These are phyloP conservation scores for Postia placenta DNA, from an alignment of 768 basidiomycete genomes.

Conservation along the genomic window DNA sequence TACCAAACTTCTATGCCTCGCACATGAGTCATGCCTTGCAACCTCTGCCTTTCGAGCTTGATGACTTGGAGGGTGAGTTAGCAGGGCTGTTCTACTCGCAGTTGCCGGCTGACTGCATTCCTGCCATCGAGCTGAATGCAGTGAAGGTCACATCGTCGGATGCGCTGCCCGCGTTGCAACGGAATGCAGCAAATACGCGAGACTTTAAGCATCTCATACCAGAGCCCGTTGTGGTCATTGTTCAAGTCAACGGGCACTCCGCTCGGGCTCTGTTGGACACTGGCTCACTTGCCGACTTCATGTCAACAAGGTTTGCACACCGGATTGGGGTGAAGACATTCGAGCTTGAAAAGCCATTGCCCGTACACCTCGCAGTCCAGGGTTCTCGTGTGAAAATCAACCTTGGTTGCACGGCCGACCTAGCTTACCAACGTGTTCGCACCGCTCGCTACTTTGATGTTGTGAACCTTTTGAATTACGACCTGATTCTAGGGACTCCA, in stretches of 20 bases:
- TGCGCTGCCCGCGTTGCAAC: slow-evolving; percentile 2
- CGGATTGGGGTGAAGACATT: slow-evolving; percentile 26
- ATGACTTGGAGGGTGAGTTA: not conserved
- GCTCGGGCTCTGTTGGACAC: slow-evolving; percentile 31
- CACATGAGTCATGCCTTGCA: not conserved
- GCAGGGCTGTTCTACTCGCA: not conserved
- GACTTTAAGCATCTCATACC: slow-evolving; percentile 19
- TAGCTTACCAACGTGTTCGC: too few relatives aligned
- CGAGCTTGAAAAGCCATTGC: slow-evolving; percentile 26
- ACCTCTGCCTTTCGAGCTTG: not conserved
- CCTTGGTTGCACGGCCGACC: too few relatives aligned
- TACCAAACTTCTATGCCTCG: not conserved
- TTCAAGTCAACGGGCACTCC: slow-evolving; percentile 27
- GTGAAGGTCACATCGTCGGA: not conserved
- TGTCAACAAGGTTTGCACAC: slow-evolving; percentile 30
- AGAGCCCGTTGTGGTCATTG: slow-evolving; percentile 27
- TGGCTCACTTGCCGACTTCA: slow-evolving; percentile 36
- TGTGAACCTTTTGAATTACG: slow-evolving; percentile 21
- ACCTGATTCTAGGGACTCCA: slow-evolving; percentile 26
- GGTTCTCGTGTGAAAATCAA: slow-evolving; percentile 36
- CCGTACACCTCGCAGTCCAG: slow-evolving; percentile 33
- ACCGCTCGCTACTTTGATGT: slow-evolving; percentile 8
- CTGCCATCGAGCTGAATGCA: not conserved
- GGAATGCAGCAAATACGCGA: slow-evolving; percentile 7
- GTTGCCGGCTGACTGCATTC: not conserved